Evolutionary conservation across 768 basidiomycete genomes (phyloP).

Genomic region (Leucosporidium creatinivorum): DNA sequence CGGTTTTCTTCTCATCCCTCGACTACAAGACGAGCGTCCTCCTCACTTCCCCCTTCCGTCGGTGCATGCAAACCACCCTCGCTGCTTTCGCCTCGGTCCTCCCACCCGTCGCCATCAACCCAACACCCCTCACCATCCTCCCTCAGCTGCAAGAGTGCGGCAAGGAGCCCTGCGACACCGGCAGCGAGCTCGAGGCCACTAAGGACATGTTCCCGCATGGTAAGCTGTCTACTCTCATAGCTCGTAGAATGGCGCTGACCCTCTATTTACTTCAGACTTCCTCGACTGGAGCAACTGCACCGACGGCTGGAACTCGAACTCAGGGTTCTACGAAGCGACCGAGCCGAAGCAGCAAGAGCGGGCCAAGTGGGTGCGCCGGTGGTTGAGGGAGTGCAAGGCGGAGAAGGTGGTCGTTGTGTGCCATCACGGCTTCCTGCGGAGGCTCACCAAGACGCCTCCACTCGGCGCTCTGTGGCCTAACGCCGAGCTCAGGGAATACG

Average conservation of each 20-base stretch:
- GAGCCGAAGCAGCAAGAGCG: slow-evolving; percentile 22
- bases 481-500: slow-evolving; percentile 25
- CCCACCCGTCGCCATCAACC: not conserved
- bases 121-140: not conserved
- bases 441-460: slow-evolving; percentile 20
- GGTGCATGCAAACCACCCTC: slow-evolving; percentile 28
- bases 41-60: slow-evolving; percentile 28
- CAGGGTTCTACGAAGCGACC: slow-evolving; percentile 14
- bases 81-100: slow-evolving; percentile 16
- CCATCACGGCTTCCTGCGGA: slow-evolving; percentile 23
- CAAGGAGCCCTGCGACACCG: slow-evolving; percentile 18
- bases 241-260: not conserved
- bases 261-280: not conserved
- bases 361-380: slow-evolving; percentile 14
- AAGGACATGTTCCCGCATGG: slow-evolving; percentile 9
- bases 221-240: not conserved
- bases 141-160: slow-evolving; percentile 31
- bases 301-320: slow-evolving; percentile 26
- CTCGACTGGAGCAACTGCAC: slow-evolving; percentile 19
- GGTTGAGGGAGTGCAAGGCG: slow-evolving; percentile 7
- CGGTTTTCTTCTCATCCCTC: slow-evolving; percentile 19
- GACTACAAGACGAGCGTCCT: slow-evolving; percentile 14
- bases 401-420: slow-evolving; percentile 18
- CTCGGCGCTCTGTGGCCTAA: slow-evolving; percentile 19
- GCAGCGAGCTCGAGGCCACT: slow-evolving; percentile 13